Evolutionary conservation across 176 grass and related monocot genomes (phyloP).

Genomic region (Oryza punctata): DNA sequence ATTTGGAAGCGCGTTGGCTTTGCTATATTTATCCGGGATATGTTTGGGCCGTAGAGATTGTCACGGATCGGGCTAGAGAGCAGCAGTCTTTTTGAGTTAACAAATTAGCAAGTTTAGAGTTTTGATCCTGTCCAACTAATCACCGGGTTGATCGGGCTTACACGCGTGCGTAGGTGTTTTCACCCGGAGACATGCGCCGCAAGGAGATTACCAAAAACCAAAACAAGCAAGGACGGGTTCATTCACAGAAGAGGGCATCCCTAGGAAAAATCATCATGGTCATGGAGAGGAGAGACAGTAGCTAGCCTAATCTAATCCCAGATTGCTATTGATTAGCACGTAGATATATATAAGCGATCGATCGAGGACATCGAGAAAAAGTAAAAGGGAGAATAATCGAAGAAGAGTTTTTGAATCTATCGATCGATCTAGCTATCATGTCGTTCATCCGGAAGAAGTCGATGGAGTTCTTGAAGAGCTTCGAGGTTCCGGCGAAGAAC

Average conservation of each 20-base stretch:
- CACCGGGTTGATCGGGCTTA: not conserved
- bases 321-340: not conserved
- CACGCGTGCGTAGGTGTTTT: not conserved
- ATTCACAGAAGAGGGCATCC: not conserved
- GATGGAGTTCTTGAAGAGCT: constrained; percentile 67
- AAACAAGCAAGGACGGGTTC: not conserved
- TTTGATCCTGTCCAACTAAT: not conserved
- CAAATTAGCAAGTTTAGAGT: no score
- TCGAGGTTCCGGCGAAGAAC: constrained; percentile 82
- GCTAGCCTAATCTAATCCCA: not conserved
- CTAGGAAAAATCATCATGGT: not conserved
- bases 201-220: not conserved
- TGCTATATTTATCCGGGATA: not conserved
- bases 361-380: no score
- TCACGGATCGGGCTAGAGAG: not conserved
- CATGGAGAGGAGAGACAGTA: not conserved
- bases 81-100: not conserved
- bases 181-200: no score
- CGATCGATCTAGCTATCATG: not conserved
- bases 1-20: not conserved
- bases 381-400: no score
- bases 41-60: not conserved
- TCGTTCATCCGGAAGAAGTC: constrained; percentile 58
- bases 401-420: no score
- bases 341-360: not conserved